These are phyloP conservation scores for Alternaria ventricosa DNA, from an alignment of 2,329 filamentous ascomycete species.

Conservation along the genomic window DNA sequence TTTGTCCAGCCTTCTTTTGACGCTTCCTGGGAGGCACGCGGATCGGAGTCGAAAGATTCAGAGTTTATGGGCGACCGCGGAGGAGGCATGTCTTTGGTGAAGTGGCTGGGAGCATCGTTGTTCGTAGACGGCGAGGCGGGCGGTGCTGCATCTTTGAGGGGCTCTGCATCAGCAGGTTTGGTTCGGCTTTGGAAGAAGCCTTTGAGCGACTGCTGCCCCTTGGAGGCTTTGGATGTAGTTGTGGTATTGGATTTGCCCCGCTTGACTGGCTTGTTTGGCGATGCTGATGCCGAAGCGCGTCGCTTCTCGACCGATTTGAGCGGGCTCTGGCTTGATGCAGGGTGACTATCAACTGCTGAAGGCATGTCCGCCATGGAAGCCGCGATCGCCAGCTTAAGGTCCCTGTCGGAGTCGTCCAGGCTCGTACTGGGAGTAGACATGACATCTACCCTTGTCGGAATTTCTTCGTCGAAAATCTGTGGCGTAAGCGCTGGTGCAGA, in stretches of 20 bases:
- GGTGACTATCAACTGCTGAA: constrained; percentile 7
- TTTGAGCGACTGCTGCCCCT: constrained; percentile 69
- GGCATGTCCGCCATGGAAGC: constrained; percentile 7
- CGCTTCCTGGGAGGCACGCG: constrained; percentile 60
- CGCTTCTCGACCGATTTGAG: constrained; percentile 42
- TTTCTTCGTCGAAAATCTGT: not conserved
- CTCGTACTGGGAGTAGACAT: not conserved
- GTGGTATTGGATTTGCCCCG: constrained; percentile 55
- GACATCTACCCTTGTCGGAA: not conserved
- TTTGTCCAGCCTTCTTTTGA: constrained; percentile 84
- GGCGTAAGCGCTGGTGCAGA: constrained; percentile 5
- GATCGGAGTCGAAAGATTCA: constrained; percentile 26
- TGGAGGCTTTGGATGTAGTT: constrained; percentile 35
- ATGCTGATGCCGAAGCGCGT: constrained; percentile 24
- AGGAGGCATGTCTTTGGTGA: constrained; percentile 1
- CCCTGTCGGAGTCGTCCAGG: constrained; percentile 18
- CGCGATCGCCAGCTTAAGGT: constrained; percentile 5
- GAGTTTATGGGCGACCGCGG: constrained; percentile 2
- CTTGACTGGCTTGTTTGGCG: constrained; percentile 50
- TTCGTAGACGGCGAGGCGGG: constrained; percentile 3
- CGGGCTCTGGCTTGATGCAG: constrained; percentile 14
- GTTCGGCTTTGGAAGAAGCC: constrained; percentile 71
- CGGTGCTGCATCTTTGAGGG: constrained; percentile 5
- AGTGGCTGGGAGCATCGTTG: constrained; percentile 4
- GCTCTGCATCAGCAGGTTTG: constrained; percentile 13